These are phyloP conservation scores for Penicillium palitans DNA, from an alignment of 2,329 filamentous ascomycete genomes.

Conservation along the genomic window DNA sequence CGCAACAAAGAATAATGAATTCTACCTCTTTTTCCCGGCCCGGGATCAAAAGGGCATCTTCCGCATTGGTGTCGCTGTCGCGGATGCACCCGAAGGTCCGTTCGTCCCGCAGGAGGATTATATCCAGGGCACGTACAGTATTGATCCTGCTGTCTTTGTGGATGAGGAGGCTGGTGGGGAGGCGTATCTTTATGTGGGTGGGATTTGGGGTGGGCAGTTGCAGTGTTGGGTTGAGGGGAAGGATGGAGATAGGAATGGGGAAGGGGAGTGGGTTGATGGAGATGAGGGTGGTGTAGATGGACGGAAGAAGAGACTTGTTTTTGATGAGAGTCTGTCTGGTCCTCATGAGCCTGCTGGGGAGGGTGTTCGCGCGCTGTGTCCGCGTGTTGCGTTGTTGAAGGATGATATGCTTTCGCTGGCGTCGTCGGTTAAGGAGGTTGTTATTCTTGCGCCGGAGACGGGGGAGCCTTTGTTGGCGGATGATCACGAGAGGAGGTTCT, in stretches of 20 bases:
- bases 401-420: slow-evolving; percentile 67
- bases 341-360: slow-evolving; percentile 60
- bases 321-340: slow-evolving; percentile 56
- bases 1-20: slow-evolving; percentile 66
- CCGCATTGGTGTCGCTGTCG: slow-evolving; percentile 70
- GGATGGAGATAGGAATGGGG: slow-evolving; percentile 25
- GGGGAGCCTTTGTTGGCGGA: slow-evolving; percentile 61
- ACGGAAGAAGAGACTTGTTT: slow-evolving; percentile 41
- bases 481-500: slow-evolving; percentile 74
- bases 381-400: slow-evolving; percentile 65
- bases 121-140: slow-evolving; percentile 70
- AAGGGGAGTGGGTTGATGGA: slow-evolving; percentile 25
- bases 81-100: slow-evolving; percentile 65
- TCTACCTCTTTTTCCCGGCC: slow-evolving; percentile 76
- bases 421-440: slow-evolving; percentile 57
- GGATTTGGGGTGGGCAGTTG: slow-evolving; percentile 77
- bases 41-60: slow-evolving; percentile 69
- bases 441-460: slow-evolving; percentile 62
- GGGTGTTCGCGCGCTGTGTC: slow-evolving; percentile 60
- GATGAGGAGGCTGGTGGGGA: slow-evolving; percentile 59
- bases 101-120: slow-evolving; percentile 65
- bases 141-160: slow-evolving; percentile 74
- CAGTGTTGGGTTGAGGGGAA: slow-evolving; percentile 66
- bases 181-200: slow-evolving; percentile 73
- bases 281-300: slow-evolving; percentile 31